Percentiles rank a stretch among this genome's conserved stretches.
Evolutionary conservation across 257 asterid genomes (phyloP).

Genomic region (Fraxinus pennsylvanica): DNA sequence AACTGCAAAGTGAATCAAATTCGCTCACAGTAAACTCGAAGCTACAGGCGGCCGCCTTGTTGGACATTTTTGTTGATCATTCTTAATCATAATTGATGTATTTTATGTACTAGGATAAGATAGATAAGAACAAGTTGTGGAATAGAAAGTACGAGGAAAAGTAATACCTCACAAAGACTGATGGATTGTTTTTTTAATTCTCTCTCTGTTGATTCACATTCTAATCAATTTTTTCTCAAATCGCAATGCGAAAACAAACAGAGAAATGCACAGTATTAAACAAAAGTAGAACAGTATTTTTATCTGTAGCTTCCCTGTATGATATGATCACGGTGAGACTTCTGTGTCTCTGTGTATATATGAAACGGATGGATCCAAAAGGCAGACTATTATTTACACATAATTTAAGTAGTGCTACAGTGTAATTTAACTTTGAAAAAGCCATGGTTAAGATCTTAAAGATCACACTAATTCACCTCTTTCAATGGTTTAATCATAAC

Average conservation of each 20-base stretch:
- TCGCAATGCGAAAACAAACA: conserved; percentile 25
- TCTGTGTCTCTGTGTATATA: not conserved
- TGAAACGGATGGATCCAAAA: conserved; percentile 21
- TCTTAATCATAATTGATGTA: not conserved
- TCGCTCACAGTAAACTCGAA: not conserved
- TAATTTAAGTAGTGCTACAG: conserved; percentile 37
- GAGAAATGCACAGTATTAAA: not conserved
- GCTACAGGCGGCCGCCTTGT: not conserved
- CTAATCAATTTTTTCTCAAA: conserved; percentile 25
- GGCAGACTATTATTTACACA: conserved; percentile 54
- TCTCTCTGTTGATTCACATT: conserved; percentile 19
- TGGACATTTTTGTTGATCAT: not conserved
- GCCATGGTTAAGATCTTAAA: conserved; percentile 39
- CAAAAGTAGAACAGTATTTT: conserved; percentile 5
- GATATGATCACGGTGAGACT: not conserved
- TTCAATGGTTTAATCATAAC: conserved; percentile 41
- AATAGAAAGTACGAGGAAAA: conserved; percentile 39
- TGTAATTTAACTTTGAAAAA: conserved; percentile 31
- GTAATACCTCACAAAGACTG: not conserved
- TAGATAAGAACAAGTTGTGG: conserved; percentile 4
- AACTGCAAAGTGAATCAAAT: not conserved
- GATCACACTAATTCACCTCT: conserved; percentile 25
- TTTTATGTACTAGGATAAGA: not conserved
- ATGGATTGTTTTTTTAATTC: not conserved
- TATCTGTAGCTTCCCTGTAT: not conserved